A percentile compares a stretch with the other conserved stretches of the same genome.
phyloP scores from a whole-genome alignment of 257 asterid species.

The Penstemon eatonii region DNA sequence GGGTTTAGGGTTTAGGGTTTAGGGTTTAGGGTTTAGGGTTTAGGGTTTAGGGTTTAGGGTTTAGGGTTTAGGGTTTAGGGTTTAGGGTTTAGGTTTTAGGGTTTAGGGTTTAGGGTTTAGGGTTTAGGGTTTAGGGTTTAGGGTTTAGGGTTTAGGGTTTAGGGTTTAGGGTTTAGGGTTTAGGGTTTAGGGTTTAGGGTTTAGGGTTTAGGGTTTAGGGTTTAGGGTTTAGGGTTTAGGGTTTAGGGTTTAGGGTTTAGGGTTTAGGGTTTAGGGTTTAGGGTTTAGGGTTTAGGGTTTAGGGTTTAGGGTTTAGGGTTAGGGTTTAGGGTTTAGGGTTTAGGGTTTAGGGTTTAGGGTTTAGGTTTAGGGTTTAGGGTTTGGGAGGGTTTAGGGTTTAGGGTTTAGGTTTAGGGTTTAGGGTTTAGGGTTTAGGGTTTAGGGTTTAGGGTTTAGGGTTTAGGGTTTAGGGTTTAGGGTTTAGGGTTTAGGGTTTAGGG shows the following conservation, averaged over 20 bases:
- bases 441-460: slow-evolving; percentile 17
- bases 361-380: slow-evolving; percentile 17
- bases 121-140: slow-evolving; percentile 21
- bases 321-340: slow-evolving; percentile 23
- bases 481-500: slow-evolving; percentile 23
- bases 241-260: slow-evolving; percentile 6
- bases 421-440: slow-evolving; percentile 22
- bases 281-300: slow-evolving; percentile 9
- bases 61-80: slow-evolving; percentile 7
- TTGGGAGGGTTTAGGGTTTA: slow-evolving; percentile 12
- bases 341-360: slow-evolving; percentile 20
- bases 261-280: not conserved
- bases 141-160: slow-evolving; percentile 16
- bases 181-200: slow-evolving; percentile 22
- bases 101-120: slow-evolving; percentile 17
- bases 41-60: slow-evolving; percentile 26
- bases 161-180: slow-evolving; percentile 23
- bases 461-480: slow-evolving; percentile 14
- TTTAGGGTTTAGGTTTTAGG: slow-evolving; percentile 12
- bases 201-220: slow-evolving; percentile 4
- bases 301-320: slow-evolving; percentile 10
- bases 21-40: slow-evolving; percentile 24
- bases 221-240: slow-evolving; percentile 16
- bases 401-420: slow-evolving; percentile 20
- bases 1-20: slow-evolving; percentile 25